A percentile compares a stretch with the other conserved stretches of the same genome.
These are phyloP conservation scores for Maudiozyma barnettii DNA, from an alignment of 805 yeast species.

Conservation along the genomic window DNA sequence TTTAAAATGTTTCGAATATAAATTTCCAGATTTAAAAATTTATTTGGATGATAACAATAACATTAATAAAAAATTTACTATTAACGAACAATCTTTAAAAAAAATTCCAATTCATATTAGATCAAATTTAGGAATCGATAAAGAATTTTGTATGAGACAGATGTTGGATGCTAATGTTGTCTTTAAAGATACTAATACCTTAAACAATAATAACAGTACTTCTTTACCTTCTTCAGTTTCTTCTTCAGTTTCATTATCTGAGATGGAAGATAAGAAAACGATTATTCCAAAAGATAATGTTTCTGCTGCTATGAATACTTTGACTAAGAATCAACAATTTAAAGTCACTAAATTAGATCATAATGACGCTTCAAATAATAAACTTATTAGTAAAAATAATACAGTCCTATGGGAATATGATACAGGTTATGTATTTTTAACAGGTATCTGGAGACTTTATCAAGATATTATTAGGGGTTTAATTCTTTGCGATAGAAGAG, in stretches of 20 bases:
- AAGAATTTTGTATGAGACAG: background rate
- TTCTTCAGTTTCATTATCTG: too few species aligned
- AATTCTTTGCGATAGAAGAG: constrained; percentile 4
- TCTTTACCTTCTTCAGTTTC: too few species aligned
- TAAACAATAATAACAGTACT: too few species aligned
- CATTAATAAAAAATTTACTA: background rate
- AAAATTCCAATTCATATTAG: constrained; percentile 1
- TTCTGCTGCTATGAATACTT: background rate
- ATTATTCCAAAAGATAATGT: background rate
- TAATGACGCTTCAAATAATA: constrained; percentile 7
- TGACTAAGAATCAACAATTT: constrained; percentile 28
- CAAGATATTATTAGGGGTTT: constrained; percentile 29
- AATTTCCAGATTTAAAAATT: constrained; percentile 16
- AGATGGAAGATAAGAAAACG: background rate
- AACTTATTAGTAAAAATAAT: constrained; percentile 35
- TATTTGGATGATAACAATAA: background rate
- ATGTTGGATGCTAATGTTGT: constrained; percentile 1
- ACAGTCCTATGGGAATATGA: constrained; percentile 81
- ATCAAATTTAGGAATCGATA: constrained; percentile 4
- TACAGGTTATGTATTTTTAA: constrained; percentile 78
- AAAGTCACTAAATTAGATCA: constrained; percentile 21
- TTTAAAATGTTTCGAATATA: constrained; percentile 24
- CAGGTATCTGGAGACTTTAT: constrained; percentile 71
- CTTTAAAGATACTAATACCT: too few species aligned
- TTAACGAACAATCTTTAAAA: background rate